Conservation (phyloP, 495 filamentous ascomycete genomes). For the Trichoderma reesei region DNA sequence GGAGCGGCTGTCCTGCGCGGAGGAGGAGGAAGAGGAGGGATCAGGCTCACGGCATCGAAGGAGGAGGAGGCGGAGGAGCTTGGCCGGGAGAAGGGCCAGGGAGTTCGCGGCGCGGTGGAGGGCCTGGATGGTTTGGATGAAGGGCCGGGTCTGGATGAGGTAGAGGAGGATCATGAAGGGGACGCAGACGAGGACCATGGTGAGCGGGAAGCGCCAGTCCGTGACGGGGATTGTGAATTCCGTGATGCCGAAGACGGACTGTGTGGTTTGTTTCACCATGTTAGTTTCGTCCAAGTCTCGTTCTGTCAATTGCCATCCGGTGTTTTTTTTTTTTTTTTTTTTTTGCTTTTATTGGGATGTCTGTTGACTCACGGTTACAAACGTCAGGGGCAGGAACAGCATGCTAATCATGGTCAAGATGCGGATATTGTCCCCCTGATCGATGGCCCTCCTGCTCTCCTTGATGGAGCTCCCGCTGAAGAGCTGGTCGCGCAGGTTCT, state of each 20-base stretch:
- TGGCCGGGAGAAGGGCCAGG: slow-evolving; percentile 54
- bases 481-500: slow-evolving; percentile 24
- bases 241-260: slow-evolving; percentile 27
- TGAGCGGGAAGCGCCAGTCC: slow-evolving; percentile 25
- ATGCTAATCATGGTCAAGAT: slow-evolving; percentile 31
- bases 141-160: slow-evolving; percentile 19
- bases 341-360: not conserved
- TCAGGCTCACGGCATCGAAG: not conserved
- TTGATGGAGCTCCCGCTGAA: slow-evolving; percentile 26
- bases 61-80: slow-evolving; percentile 95
- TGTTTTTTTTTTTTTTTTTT: not conserved
- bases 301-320: no score
- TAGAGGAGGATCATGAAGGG: slow-evolving; percentile 26
- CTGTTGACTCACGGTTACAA: slow-evolving; percentile 22
- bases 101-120: not conserved
- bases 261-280: not conserved
- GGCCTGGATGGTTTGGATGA: not conserved
- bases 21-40: not conserved
- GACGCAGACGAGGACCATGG: slow-evolving; percentile 24
- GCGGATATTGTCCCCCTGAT: slow-evolving; percentile 31
- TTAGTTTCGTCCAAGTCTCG: not conserved
- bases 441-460: slow-evolving; percentile 24
- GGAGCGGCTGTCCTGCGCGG: not conserved
- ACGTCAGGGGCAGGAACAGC: slow-evolving; percentile 33
- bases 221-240: slow-evolving; percentile 17